Evolutionary conservation across 225 moss, liverwort and hornwort species (phyloP).

Genomic region (Takakia lepidozioides): DNA sequence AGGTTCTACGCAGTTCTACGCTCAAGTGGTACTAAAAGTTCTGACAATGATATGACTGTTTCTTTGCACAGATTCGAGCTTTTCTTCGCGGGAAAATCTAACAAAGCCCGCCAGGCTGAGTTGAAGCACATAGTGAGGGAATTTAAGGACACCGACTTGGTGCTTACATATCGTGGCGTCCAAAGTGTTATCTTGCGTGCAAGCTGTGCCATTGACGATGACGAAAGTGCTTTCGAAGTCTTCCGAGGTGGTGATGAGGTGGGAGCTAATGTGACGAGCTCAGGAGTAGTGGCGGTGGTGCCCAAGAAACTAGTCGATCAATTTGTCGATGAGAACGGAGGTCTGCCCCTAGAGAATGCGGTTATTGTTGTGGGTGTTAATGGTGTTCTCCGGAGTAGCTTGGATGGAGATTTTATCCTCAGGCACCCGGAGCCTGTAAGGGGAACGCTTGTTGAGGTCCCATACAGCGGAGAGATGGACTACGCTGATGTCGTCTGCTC

Average conservation of each 20-base stretch:
- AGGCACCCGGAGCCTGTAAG: constrained; percentile 17
- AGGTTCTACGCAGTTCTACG: too few species aligned
- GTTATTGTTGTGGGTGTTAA: constrained; percentile 30
- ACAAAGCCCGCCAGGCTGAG: constrained; percentile 18
- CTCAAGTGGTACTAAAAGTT: background rate
- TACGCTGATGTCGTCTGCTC: constrained; percentile 38
- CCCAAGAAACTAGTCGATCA: constrained; percentile 33
- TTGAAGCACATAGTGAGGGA: constrained; percentile 24
- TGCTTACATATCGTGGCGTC: constrained; percentile 37
- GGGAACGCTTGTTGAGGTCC: constrained; percentile 6
- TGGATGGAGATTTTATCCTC: constrained; percentile 48
- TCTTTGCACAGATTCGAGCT: constrained; percentile 5
- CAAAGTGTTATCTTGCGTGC: constrained; percentile 44
- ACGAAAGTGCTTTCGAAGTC: constrained; percentile 48
- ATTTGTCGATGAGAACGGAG: constrained; percentile 44
- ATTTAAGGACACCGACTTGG: constrained; percentile 24
- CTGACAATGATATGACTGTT: background rate
- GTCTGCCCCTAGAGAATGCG: constrained; percentile 19
- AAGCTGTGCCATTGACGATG: constrained; percentile 40
- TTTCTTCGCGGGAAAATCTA: constrained; percentile 28
- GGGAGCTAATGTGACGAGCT: constrained; percentile 49
- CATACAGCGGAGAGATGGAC: constrained; percentile 14
- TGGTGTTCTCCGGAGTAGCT: constrained; percentile 38
- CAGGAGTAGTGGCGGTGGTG: constrained; percentile 40
- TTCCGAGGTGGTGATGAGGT: constrained; percentile 34